phyloP scores from a whole-genome alignment of 1,284 basidiomycete genomes.

The Cutaneotrichosporon mucoides region DNA sequence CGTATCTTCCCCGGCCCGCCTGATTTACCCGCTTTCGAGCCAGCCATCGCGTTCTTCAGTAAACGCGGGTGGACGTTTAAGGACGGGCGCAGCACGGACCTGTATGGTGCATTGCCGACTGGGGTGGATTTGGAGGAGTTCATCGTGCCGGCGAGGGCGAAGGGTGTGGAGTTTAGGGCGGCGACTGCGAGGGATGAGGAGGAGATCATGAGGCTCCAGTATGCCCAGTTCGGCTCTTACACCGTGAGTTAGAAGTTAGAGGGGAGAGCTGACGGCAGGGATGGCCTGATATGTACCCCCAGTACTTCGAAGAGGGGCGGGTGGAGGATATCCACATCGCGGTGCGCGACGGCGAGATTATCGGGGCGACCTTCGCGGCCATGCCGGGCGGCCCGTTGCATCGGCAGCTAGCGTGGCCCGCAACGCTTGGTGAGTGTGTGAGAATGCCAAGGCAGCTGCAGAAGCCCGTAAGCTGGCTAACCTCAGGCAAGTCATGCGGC shows the following conservation, averaged over 20 bases:
- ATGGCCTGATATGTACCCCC: slow-evolving; percentile 27
- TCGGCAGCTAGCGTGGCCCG: slow-evolving; percentile 16
- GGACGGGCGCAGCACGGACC: slow-evolving; percentile 7
- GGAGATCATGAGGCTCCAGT: slow-evolving; percentile 17
- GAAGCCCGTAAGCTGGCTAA: too few species aligned
- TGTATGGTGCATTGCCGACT: slow-evolving; percentile 7
- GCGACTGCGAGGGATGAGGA: slow-evolving; percentile 10
- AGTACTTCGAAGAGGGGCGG: slow-evolving; percentile 13
- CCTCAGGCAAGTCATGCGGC: slow-evolving; percentile 18
- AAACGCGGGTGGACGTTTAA: slow-evolving; percentile 18
- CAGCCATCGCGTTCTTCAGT: slow-evolving; percentile 13
- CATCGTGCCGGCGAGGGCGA: slow-evolving; percentile 5
- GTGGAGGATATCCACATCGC: slow-evolving; percentile 20
- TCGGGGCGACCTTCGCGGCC: slow-evolving; percentile 23
- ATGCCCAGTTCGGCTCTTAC: slow-evolving; percentile 21
- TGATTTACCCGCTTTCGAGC: slow-evolving; percentile 8
- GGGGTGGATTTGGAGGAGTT: slow-evolving; percentile 8
- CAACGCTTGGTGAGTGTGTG: slow-evolving; percentile 20
- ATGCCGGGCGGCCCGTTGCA: slow-evolving; percentile 9
- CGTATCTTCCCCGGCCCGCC: slow-evolving; percentile 31
- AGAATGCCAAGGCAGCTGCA: too few species aligned
- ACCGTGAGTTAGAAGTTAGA: slow-evolving; percentile 7
- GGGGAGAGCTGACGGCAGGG: slow-evolving; percentile 16
- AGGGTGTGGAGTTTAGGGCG: slow-evolving; percentile 17
- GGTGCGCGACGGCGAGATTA: slow-evolving; percentile 12